Percentiles rank a stretch among this genome's conserved stretches.
Conservation (phyloP, 1,139 yeast genomes). For the Protomyces arabidopsidicola region DNA sequence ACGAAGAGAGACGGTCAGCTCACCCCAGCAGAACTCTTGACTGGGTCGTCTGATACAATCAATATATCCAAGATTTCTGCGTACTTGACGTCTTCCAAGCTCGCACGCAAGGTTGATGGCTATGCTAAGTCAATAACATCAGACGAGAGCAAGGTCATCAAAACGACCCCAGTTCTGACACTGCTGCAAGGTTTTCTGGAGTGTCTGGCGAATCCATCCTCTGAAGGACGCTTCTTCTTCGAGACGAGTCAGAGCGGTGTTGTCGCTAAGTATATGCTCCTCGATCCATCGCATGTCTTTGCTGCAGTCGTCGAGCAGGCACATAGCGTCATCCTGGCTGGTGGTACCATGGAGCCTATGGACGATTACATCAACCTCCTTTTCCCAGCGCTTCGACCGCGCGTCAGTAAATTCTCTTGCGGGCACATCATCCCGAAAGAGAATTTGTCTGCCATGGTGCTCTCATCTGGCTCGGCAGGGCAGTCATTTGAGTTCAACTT, state of each 20-base stretch:
- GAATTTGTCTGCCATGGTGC: conserved; percentile 59
- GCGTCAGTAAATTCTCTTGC: conserved; percentile 60
- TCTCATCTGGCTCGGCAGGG: conserved; percentile 41
- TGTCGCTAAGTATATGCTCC: conserved; percentile 60
- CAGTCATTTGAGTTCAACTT: conserved; percentile 61
- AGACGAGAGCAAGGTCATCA: conserved; percentile 30
- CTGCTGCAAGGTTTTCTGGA: conserved; percentile 61
- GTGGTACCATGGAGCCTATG: conserved; percentile 96
- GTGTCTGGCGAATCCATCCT: conserved; percentile 65
- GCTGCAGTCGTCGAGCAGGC: conserved; percentile 61
- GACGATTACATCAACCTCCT: conserved; percentile 61
- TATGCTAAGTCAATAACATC: conserved; percentile 45
- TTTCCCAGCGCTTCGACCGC: conserved; percentile 54
- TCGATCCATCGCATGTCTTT: conserved; percentile 76
- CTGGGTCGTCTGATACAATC: conserved; percentile 52
- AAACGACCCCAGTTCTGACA: conserved; percentile 54
- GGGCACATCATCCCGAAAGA: conserved; percentile 77
- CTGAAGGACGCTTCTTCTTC: conserved; percentile 78
- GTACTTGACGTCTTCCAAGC: conserved; percentile 62
- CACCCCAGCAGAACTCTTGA: conserved; percentile 47
- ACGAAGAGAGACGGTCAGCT: conserved; percentile 46
- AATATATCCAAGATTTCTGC: conserved; percentile 65
- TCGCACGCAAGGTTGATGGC: conserved; percentile 78
- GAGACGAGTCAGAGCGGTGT: conserved; percentile 35
- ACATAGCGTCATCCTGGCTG: conserved; percentile 73